Percentiles rank a stretch among this genome's conserved stretches.
Conservation (phyloP, 164 flowering plant species). For the Stephania cephalantha region DNA sequence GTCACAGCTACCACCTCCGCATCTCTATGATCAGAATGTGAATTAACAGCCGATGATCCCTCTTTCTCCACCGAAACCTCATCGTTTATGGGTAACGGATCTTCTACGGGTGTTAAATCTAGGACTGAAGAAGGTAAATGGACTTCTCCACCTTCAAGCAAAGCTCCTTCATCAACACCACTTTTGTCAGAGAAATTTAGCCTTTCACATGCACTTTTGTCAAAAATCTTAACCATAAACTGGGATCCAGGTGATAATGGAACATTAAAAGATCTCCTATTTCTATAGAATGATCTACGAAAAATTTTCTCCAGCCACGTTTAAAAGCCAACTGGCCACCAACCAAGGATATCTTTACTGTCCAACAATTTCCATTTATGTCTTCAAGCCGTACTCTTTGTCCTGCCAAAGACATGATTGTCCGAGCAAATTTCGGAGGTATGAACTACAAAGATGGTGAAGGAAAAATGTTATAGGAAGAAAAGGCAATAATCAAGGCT, state of each 20-base stretch:
- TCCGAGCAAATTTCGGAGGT: conserved; percentile 38
- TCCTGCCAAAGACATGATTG: conserved; percentile 19
- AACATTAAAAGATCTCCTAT: conserved; percentile 41
- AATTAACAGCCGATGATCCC: conserved; percentile 14
- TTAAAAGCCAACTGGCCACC: conserved; percentile 36
- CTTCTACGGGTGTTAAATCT: conserved; percentile 1
- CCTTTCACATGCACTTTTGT: conserved; percentile 30
- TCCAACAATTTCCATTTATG: conserved; percentile 34
- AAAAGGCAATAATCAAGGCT: neutral
- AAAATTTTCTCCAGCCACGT: conserved; percentile 48
- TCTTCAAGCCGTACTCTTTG: conserved; percentile 34
- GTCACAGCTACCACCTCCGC: conserved; percentile 1
- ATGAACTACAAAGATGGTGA: conserved; percentile 29
- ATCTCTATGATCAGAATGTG: conserved; percentile 17
- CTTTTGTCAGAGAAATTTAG: conserved; percentile 17
- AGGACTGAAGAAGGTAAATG: conserved; percentile 1
- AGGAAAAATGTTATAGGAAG: neutral
- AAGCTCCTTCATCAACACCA: neutral
- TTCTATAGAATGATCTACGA: conserved; percentile 34
- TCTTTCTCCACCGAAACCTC: conserved; percentile 19
- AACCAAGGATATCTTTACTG: conserved; percentile 21
- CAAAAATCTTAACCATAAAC: conserved; percentile 37
- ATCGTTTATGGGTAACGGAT: conserved; percentile 5
- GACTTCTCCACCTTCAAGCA: neutral
- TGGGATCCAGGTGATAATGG: conserved; percentile 27